Base-by-base conservation (phyloP, 805 yeast genomes). In the Kodamaea neixiangensis region DNA sequence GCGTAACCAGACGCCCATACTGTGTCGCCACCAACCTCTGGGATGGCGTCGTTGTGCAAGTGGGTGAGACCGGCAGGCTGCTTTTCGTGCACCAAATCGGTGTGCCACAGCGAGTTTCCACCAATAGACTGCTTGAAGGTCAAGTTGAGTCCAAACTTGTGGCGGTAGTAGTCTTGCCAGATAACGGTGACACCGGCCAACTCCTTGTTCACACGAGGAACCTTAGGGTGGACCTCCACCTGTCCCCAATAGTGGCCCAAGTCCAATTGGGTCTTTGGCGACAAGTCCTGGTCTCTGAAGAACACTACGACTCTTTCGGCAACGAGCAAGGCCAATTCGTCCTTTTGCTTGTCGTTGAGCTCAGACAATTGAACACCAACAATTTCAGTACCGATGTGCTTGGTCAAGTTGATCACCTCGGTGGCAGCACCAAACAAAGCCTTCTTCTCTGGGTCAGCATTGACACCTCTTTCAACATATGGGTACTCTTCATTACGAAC, bases 1-100 rank as follows among this genome's bases (percentile, higher is more conserved):
- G 75, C 84, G 56, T 79, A 80, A 13, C 84, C 83, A 37, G 81
- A 75, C 3, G 78, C 62, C 82, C 82, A 80, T 13, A 69, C 54
- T 9, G 85, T 81, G 60, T 81, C 85, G 52, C 85, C 85, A 45
- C 84, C 84, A 25, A 72, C 73, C 1, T 34, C 40, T 9, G 60
- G 60, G 59, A 78, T 69, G 7, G 69, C 56, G 54, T 69, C 74
- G 47, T 60, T 61, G 54, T 69, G 73, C 44, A 68, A 63, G 55
- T 76, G 73, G 34, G 73, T 68, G 40, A 68, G 59, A 40, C 72
- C 73, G 2, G 73, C 72, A 5, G 73, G 71, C 48, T 68, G 73
- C 19, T 52, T 57, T 48, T 68, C 73, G 48, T 68, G 73, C 19
- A 64, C 69, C 50, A 68, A 66, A 50, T 69, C 74, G 15, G 71